phyloP scores from a whole-genome alignment of 306 rosid species.

The Cicer cuneatum region DNA sequence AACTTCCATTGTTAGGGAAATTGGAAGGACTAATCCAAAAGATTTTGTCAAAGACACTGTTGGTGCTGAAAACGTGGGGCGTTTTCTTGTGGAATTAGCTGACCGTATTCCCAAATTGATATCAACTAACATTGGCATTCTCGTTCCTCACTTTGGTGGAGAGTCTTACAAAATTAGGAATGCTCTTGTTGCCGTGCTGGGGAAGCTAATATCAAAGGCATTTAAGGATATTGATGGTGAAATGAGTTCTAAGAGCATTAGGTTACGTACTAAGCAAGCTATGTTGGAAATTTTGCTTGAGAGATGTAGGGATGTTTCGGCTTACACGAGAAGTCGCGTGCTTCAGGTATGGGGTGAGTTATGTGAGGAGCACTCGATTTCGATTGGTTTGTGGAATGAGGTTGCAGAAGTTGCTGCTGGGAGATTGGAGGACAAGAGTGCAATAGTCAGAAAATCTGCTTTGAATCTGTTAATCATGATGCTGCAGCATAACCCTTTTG shows the following conservation, averaged over 20 bases:
- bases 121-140: constrained; percentile 86
- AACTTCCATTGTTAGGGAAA: constrained; percentile 74
- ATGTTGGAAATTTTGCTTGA: constrained; percentile 96
- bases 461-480: constrained; percentile 81
- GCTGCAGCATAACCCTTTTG: constrained; percentile 98
- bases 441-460: constrained; percentile 90
- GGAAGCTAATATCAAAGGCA: constrained; percentile 84
- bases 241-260: constrained; percentile 73
- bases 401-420: constrained; percentile 90
- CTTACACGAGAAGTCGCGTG: constrained; percentile 94
- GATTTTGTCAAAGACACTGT: constrained; percentile 83
- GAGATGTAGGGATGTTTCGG: constrained; percentile 97
- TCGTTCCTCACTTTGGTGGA: constrained; percentile 94
- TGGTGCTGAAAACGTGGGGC: constrained; percentile 96
- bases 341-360: constrained; percentile 98
- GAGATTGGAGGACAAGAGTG: constrained; percentile 97
- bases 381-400: constrained; percentile 98
- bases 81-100: constrained; percentile 85
- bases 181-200: constrained; percentile 86
- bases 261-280: constrained; percentile 93
- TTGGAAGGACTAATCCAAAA: constrained; percentile 91
- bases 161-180: constrained; percentile 94
- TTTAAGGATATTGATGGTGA: constrained; percentile 86
- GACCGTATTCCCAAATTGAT: constrained; percentile 87
- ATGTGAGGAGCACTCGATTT: constrained; percentile 86